phyloP scores from a whole-genome alignment of 352 stramenopile species.

The Phytophthora hibernalis region DNA sequence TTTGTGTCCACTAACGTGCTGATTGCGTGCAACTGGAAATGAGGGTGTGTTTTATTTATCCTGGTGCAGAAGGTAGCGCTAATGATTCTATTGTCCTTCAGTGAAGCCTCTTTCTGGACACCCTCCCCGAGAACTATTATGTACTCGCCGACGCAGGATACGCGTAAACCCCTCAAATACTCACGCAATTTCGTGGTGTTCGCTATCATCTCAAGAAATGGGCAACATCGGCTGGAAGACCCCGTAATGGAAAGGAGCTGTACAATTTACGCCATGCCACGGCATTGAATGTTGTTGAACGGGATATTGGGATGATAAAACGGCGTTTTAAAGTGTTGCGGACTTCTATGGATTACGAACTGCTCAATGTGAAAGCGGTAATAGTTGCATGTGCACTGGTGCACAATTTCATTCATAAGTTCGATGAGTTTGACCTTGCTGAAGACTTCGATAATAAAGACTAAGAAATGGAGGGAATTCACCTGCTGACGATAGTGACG shows the following conservation, averaged over 20 bases:
- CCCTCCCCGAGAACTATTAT: background rate
- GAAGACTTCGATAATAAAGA: background rate
- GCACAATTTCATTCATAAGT: conserved; percentile 11
- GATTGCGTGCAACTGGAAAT: too few species aligned
- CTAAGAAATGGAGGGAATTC: background rate
- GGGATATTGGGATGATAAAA: conserved; percentile 6
- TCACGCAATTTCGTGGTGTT: background rate
- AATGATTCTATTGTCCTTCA: too few species aligned
- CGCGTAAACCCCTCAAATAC: background rate
- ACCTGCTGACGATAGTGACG: conserved; percentile 5
- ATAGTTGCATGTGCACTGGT: conserved; percentile 11
- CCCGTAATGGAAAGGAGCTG: conserved; percentile 1
- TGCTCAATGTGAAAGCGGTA: conserved; percentile 1
- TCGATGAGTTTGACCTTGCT: background rate
- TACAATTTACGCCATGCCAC: conserved; percentile 13
- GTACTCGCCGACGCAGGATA: too few species aligned
- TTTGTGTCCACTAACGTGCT: too few species aligned
- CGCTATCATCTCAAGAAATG: conserved; percentile 14
- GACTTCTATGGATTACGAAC: conserved; percentile 4
- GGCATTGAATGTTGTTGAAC: conserved; percentile 13
- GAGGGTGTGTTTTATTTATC: too few species aligned
- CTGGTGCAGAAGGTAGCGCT: too few species aligned
- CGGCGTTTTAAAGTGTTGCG: conserved; percentile 6
- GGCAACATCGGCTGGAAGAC: background rate
- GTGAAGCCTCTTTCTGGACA: background rate